Conservation (phyloP, 805 yeast genomes). For the Scheffersomyces spartinae region DNA sequence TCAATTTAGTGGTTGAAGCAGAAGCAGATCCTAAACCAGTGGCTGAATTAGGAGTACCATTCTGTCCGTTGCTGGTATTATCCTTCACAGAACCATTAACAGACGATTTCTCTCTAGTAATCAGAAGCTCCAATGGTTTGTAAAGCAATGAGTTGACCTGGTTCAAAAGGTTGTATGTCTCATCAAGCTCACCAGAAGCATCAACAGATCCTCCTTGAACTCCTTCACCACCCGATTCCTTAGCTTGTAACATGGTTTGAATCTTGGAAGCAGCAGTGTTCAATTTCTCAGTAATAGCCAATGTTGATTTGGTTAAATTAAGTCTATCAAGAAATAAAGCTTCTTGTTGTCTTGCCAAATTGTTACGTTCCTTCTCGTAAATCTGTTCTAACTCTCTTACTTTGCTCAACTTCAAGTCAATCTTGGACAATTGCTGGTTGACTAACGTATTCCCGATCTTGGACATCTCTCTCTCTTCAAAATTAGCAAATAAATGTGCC, state of each 20-base stretch:
- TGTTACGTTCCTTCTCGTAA: constrained; percentile 51
- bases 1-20: background rate
- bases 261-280: constrained; percentile 16
- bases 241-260: constrained; percentile 4
- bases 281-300: constrained; percentile 37
- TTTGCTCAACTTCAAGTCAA: constrained; percentile 51
- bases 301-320: constrained; percentile 51
- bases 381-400: constrained; percentile 53
- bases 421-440: constrained; percentile 49
- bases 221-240: constrained; percentile 2
- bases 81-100: constrained; percentile 6
- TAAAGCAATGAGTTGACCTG: constrained; percentile 22
- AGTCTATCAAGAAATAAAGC: constrained; percentile 56
- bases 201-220: constrained; percentile 2
- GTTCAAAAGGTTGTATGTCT: constrained; percentile 10
- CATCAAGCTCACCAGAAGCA: constrained; percentile 1
- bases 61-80: constrained; percentile 2
- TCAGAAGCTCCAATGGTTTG: constrained; percentile 19
- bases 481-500: constrained; percentile 66
- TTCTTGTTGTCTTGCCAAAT: constrained; percentile 50
- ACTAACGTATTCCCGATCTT: constrained; percentile 44
- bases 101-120: constrained; percentile 6
- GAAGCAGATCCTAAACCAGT: no score
- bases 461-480: constrained; percentile 71
- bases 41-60: no score